Evolutionary conservation across 106 monocot species (phyloP), one percentile per base, ranked within the genome.

Genomic region (Apostasia shenzhenica): DNA sequence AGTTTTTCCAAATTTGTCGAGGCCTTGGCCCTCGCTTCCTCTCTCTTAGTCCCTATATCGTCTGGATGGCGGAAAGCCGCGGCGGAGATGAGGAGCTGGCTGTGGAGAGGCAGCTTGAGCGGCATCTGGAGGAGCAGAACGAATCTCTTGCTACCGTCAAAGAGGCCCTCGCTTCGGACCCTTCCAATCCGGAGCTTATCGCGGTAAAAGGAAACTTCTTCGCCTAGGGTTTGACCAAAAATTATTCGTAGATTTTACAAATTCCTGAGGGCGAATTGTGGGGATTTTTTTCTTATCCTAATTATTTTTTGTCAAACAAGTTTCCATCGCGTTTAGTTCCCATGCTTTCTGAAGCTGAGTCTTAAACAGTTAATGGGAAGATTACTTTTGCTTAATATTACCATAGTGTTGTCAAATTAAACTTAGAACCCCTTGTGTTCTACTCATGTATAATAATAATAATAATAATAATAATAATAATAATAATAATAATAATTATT

Each of bases 141-240:
- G 78, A 88, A 57, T 85, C 92, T 13, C 75, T 92, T 2, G 74
- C 75, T 2, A 74, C 79, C 39, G 74, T 92, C 8, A 67, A 88
- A 55, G 92, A 92, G 69, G 92, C 92, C 73, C 83, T 92, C 46
- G 78, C 73, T 10, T 69, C 78, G 43, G 92, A 92, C 53, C 75
- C 88, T 14, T 71, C 75, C 68, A 88, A 92, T 57, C 48, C 78
- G 14, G 92, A 92, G 52, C 92, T 92, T 49, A 75, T 81, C 45
- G 53, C 70, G 76, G 92, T 92, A 71, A 6, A 13, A 45, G 5
- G 1, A 47, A 1, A n/a, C n/a, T 11, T 13, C n/a, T 11, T 13
- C 11, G 6, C 6, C 49, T 47, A 57, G 52, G 45, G 38, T 14
- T 57, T 53, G 6, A 38, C 1, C 42, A n/a, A 5, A 46, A 45